Evolutionary conservation across 768 basidiomycete species (phyloP), one percentile per base, ranked within the genome.

Genomic region (Boletus vinaceobasis): DNA sequence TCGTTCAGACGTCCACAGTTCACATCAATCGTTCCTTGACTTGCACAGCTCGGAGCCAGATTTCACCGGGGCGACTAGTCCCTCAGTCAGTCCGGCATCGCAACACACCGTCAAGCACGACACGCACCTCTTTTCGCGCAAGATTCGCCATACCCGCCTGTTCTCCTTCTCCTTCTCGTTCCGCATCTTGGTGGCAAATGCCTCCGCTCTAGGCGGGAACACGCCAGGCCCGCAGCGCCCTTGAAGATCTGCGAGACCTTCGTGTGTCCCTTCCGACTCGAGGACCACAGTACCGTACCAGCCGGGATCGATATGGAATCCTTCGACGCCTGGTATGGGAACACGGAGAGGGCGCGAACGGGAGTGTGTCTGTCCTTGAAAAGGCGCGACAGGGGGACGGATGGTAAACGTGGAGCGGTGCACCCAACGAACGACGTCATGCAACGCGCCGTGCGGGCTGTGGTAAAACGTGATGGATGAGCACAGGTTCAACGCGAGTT

Each of bases 191-290:
- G 71, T 62, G 5, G 58, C 60, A 0, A 71, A 50, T 0, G 70
- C 73, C 43, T 75, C 71, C 9, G 79, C 78, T 40, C 85, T 73
- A 0, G 83, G 82, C 31, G 88, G 85, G 64, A 88, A 88, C 10
- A 76, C 82, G 0, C 82, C 81, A 8, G 79, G 79, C 1, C 86
- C 81, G 70, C 90, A 90, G 5, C 90, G 80, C 46, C 77, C 79
- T 60, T 87, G 87, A 57, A 94, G 75, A 69, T 93, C 92, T 19
- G 80, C 82, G 26, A 92, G 78, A 10, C 87, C 84, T 64, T 94
- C 92, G 65, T 92, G 88, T 40, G 92, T 93, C 37, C 90, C 90
- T 66, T 93, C 90, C 11, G 88, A 84, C 74, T 94, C 91, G 26
- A 94, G 80, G 27, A 93, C 81, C 43, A 94, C 79, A 0, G 81